A percentile compares a stretch with the other conserved stretches of the same genome.
Conservation (phyloP, 805 yeast species). For the Schizosaccharomyces japonicus region DNA sequence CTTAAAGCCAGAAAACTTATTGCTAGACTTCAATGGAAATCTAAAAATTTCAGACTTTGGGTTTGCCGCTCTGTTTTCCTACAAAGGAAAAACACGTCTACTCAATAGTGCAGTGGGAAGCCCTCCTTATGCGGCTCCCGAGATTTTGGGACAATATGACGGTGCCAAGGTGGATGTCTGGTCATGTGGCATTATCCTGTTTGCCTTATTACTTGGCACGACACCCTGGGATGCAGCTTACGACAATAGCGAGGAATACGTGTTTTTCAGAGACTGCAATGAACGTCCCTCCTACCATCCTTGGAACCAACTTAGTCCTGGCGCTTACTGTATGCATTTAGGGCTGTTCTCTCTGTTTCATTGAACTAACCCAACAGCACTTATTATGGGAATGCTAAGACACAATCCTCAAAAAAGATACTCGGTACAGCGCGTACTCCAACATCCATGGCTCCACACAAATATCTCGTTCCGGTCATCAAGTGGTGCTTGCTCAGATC, state of each 20-base stretch:
- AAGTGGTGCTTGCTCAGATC: constrained; percentile 31
- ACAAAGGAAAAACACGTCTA: constrained; percentile 25
- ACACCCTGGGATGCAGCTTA: constrained; percentile 40
- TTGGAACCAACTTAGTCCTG: neutral
- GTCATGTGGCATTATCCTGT: constrained; percentile 15
- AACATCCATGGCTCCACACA: constrained; percentile 33
- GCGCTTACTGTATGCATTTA: neutral
- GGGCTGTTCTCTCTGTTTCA: neutral
- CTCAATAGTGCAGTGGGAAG: constrained; percentile 41
- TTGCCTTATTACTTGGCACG: constrained; percentile 38
- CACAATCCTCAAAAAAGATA: constrained; percentile 25
- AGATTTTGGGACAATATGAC: constrained; percentile 26
- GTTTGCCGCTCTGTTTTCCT: constrained; percentile 35
- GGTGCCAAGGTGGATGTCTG: constrained; percentile 31
- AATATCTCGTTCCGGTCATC: constrained; percentile 22
- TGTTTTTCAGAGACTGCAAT: neutral
- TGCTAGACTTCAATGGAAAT: constrained; percentile 39
- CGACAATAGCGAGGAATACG: neutral
- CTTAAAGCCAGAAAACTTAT: constrained; percentile 44
- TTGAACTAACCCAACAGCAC: constrained; percentile 16
- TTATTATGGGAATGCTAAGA: constrained; percentile 30
- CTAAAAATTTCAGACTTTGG: constrained; percentile 61
- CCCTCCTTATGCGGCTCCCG: constrained; percentile 65
- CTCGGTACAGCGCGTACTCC: constrained; percentile 20
- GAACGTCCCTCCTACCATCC: constrained; percentile 6